A percentile compares a stretch with the other conserved stretches of the same genome.
These are phyloP conservation scores for Malus hybrid DNA, from an alignment of 331 rosid genomes.

Conservation along the genomic window DNA sequence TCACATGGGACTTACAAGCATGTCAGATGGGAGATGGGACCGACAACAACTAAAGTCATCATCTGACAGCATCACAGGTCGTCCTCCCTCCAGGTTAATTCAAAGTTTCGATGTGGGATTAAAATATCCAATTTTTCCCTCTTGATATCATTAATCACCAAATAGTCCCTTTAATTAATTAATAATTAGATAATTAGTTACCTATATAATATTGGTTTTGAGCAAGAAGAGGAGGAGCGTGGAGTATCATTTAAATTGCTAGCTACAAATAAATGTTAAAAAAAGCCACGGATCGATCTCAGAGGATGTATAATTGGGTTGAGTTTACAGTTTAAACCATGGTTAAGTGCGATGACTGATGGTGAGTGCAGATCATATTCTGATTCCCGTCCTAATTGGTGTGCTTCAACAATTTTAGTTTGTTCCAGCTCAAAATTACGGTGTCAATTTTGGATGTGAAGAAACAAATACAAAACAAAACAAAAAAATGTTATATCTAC, in stretches of 20 bases:
- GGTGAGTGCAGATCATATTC: slow-evolving; percentile 2
- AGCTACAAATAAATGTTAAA: not conserved
- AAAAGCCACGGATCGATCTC: not conserved
- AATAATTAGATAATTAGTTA: not conserved
- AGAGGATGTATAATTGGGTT: not conserved
- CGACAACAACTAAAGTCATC: slow-evolving; percentile 22
- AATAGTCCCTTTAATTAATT: not conserved
- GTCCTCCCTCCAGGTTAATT: not conserved
- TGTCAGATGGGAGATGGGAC: slow-evolving; percentile 25
- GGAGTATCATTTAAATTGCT: not conserved
- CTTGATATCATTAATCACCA: not conserved
- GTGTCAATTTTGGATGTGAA: not conserved
- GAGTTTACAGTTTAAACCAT: not conserved
- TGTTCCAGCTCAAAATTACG: slow-evolving; percentile 3
- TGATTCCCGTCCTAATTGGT: not conserved
- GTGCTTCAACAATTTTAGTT: not conserved
- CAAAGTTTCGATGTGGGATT: slow-evolving; percentile 7
- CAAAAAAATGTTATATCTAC: no score
- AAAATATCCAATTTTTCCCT: not conserved
- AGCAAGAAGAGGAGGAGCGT: not conserved
- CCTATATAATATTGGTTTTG: not conserved
- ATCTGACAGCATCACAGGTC: slow-evolving; percentile 22
- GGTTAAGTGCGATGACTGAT: not conserved
- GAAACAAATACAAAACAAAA: no score
- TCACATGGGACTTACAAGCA: slow-evolving; percentile 28